These are phyloP conservation scores for Aspergillus glaucus DNA, from an alignment of 2,329 filamentous ascomycete genomes.

Conservation along the genomic window DNA sequence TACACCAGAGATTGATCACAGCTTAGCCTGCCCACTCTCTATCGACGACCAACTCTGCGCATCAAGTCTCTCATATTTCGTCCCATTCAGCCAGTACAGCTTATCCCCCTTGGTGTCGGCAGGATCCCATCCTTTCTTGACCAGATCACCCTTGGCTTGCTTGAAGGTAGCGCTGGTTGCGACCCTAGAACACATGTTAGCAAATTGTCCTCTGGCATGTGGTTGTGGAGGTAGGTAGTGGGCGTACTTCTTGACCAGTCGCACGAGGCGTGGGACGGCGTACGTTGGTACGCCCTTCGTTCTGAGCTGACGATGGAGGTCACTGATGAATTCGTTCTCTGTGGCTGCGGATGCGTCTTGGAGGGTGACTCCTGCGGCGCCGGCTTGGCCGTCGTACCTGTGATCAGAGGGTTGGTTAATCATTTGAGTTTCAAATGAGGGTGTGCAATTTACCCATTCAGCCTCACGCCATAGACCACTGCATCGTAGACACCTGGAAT, in stretches of 20 bases:
- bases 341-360: conserved; percentile 22
- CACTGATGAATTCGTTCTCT: conserved; percentile 32
- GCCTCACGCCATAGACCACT: conserved; percentile 40
- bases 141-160: conserved; percentile 41
- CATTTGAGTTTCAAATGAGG: neutral
- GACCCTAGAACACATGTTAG: conserved; percentile 24
- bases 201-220: neutral
- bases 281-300: conserved; percentile 43
- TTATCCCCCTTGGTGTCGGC: conserved; percentile 28
- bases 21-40: conserved; percentile 39
- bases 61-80: conserved; percentile 34
- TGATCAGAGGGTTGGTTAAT: conserved; percentile 1
- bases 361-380: conserved; percentile 42
- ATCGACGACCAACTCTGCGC: conserved; percentile 35
- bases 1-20: conserved; percentile 20
- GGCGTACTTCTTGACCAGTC: conserved; percentile 41
- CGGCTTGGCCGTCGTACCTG: conserved; percentile 46
- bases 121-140: conserved; percentile 38
- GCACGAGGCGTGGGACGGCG: conserved; percentile 42
- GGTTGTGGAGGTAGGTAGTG: neutral
- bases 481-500: conserved; percentile 38
- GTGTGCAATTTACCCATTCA: conserved; percentile 27
- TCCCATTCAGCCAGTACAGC: conserved; percentile 42
- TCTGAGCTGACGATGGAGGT: conserved; percentile 33
- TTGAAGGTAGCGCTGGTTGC: conserved; percentile 47